Evolutionary conservation across 2,329 filamentous ascomycete species (phyloP), one percentile per base, ranked within the genome.

Genomic region (Claviceps fusiformis): DNA sequence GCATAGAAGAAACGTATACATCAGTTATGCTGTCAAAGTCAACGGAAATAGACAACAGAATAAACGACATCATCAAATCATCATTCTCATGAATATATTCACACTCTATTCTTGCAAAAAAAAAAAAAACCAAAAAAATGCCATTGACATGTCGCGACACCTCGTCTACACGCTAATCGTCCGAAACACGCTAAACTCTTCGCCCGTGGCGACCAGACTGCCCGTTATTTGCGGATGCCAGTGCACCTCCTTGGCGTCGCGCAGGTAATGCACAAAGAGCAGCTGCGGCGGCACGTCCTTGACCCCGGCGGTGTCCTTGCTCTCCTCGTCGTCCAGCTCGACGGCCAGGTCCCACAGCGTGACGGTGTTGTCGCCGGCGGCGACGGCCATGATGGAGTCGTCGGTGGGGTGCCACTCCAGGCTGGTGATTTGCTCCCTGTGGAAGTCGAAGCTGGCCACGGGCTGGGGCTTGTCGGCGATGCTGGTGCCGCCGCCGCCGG

Each of bases 401-500:
- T 98, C 93, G 1, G 89, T 92, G 2, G 93, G 92, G 70, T 97
- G 92, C 92, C 93, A 98, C 73, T 97, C 91, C 44, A 98, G 81
- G 62, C 86, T 89, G 7, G 93, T 98, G 64, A 98, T 89, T 63
- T 95, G 93, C 71, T 96, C 89, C 71, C 89, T 92, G 78, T 98
- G 91, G 76, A 95, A 97, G 65, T 83, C 79, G 73, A 97, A 98
- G 63, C 86, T 87, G 3, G 93, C 93, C n/a, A 97, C 87, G 1
- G 93, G 87, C 50, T 84, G 84, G 6, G 87, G 85, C 73, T 77
- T 45, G 8, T 45, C n/a, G n/a, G 24, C 11, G 11, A 2, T 27
- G 43, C 19, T 24, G 4, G n/a, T 45, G 19, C 19, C 19, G 19
- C 19, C 19, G 19, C 19, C 19, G 19, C 78, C 72, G 7, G 68